phyloP scores from a whole-genome alignment of 2,329 filamentous ascomycete genomes.

The Colletotrichum sp. region DNA sequence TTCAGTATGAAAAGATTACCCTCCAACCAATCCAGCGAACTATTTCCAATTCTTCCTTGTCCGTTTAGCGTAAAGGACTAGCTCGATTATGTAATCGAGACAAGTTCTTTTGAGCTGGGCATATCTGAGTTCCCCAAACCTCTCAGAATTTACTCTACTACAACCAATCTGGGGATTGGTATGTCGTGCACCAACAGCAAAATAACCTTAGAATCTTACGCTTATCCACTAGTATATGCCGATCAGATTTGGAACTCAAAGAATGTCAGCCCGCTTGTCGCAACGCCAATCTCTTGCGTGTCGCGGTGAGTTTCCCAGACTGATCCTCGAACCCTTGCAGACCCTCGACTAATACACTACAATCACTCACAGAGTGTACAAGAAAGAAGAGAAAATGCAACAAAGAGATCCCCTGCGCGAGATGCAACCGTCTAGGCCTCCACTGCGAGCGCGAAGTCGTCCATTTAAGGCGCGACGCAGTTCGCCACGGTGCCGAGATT shows the following conservation, averaged over 20 bases:
- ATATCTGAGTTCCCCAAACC: background rate
- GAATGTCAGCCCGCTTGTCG: background rate
- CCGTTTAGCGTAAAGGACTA: background rate
- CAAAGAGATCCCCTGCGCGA: background rate
- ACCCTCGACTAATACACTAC: too few species aligned
- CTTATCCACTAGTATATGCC: accelerated
- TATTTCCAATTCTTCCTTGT: background rate
- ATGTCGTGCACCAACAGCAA: background rate
- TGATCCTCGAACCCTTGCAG: too few species aligned
- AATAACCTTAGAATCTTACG: accelerated
- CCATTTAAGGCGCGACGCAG: background rate
- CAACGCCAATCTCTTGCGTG: background rate
- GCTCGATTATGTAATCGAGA: background rate
- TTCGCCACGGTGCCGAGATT: background rate
- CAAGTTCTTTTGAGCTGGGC: background rate
- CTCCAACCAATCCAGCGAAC: background rate
- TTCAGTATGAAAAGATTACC: accelerated
- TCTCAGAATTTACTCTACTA: background rate
- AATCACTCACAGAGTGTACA: background rate
- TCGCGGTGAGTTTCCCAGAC: background rate
- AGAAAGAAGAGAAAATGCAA: background rate
- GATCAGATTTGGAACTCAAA: too few species aligned
- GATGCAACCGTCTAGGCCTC: background rate
- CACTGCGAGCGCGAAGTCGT: background rate
- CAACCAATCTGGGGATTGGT: background rate